Evolutionary conservation across 2,329 filamentous ascomycete genomes (phyloP), one percentile per base, ranked within the genome.

Genomic region (Diaporthe destruens): DNA sequence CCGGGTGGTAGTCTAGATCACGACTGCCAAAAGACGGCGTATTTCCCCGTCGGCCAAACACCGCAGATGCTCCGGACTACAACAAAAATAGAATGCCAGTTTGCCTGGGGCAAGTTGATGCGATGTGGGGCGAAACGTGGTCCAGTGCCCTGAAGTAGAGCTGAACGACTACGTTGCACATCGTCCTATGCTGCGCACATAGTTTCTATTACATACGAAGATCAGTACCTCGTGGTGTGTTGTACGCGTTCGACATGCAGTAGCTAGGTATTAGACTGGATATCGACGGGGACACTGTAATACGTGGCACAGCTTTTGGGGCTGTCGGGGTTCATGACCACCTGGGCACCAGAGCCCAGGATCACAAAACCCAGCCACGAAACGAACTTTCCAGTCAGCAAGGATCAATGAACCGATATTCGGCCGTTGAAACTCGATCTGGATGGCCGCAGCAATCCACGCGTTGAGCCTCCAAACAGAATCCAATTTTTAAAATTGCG

Each of bases 101-200:
- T 25, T 25, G 9, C 25, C 20, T 36, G 9, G 42, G 25, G 29
- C 12, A 36, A 42, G 16, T 14, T 6, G 39, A 6, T 42, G 39
- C 39, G 39, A 25, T 20, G 7, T 25, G n/a, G n/a, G n/a, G 9
- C 6, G 5, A n/a, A 18, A 39, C 39, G n/a, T 9, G n/a, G 32
- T 11, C n/a, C 25, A 53, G 61, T 34, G 23, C 12, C 14, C 51
- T 39, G 18, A 53, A 18, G 47, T 53, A 20, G 14, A 39, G 61
- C 61, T 53, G 32, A 66, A 66, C 16, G 44, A 53, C 32, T 49
- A 14, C 39, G 44, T 51, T 20, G 29, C 61, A 65, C 61, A 25
- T 36, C 29, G 14, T 65, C 12, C 44, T 25, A 16, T 39, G 20
- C n/a, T 49, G 47, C 32, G 47, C 44, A 53, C 39, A 29, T 2